Evolutionary conservation across 495 filamentous ascomycete species (phyloP).

Genomic region (Immersiella caudata): DNA sequence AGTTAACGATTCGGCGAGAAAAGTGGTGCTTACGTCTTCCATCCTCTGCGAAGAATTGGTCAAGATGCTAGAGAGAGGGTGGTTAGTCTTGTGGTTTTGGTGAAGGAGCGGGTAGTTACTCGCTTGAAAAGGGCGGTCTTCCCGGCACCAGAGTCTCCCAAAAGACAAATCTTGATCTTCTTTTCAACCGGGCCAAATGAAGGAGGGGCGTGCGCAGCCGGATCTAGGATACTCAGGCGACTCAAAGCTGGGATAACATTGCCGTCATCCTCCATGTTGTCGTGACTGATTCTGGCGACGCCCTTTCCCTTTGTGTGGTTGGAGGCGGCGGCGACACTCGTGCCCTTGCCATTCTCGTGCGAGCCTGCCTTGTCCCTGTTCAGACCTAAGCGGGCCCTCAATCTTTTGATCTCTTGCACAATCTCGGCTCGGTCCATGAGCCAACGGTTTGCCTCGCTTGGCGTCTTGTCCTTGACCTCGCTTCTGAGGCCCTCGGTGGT

Average conservation of each 20-base stretch:
- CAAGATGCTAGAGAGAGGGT: background rate
- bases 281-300: background rate
- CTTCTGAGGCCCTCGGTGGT: background rate
- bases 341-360: background rate
- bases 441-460: background rate
- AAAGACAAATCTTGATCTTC: background rate
- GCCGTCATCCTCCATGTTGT: background rate
- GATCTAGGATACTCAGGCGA: background rate
- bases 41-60: background rate
- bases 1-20: background rate
- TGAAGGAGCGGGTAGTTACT: conserved; percentile 1
- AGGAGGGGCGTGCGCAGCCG: background rate
- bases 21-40: background rate
- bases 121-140: conserved; percentile 20
- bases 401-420: background rate
- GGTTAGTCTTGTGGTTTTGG: background rate
- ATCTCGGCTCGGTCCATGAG: background rate
- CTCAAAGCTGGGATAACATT: background rate
- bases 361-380: background rate
- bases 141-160: conserved; percentile 3
- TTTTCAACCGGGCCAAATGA: background rate
- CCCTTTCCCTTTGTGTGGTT: background rate
- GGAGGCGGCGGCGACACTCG: background rate
- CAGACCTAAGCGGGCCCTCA: background rate
- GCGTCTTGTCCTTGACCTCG: background rate